Base-by-base conservation (phyloP, 768 basidiomycete genomes). In the Boletus vinaceobasis region DNA sequence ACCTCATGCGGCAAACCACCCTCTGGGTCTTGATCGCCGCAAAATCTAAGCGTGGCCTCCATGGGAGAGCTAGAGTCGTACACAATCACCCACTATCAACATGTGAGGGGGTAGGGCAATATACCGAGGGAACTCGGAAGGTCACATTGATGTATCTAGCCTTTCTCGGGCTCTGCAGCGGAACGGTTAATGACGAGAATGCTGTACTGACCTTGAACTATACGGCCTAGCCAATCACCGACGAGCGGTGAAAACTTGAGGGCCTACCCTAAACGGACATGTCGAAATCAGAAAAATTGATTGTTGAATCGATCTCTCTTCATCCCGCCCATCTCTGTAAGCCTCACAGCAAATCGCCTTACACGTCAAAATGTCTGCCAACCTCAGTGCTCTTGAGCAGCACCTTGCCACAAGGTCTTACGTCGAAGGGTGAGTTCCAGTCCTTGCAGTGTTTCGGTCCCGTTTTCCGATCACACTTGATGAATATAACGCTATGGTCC, bases 381-480 rank as follows among this genome's bases (percentile, higher is more conserved):
- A 90, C 72, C 78, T 90, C 61, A 59, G 69, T 29, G 83, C 87
- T 61, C 87, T 98, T 68, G 90, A 98, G 70, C 71, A 85, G 54
- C 91, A 95, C 81, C 90, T 99, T 65, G 71, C 85, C 53, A 82
- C 87, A 66, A 81, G 90, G 71, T 92, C 92, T 56, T 96, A 96
- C 72, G 79, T 96, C 47, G 90, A 94, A 71, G 93, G 93, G 93
- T 95, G 53, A 82, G 90, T 80, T 19, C 52, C 32, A 35, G 50
- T 56, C 46, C n/a, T 55, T 46, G 47, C 43, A 47, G 37, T 49
- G 33, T 44, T 46, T 39, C 27, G 48, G 42, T 32, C 32, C 35
- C 45, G 37, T 61, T 58, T 37, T 44, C 42, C 54, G 53, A 61
- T 57, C 57, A 48, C 58, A 56, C 66, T 63, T 80, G 86, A 91